Percentiles rank a stretch among this genome's conserved stretches.
These are phyloP conservation scores for Aspergillus indologenus DNA, from an alignment of 495 filamentous ascomycete species.

Conservation along the genomic window DNA sequence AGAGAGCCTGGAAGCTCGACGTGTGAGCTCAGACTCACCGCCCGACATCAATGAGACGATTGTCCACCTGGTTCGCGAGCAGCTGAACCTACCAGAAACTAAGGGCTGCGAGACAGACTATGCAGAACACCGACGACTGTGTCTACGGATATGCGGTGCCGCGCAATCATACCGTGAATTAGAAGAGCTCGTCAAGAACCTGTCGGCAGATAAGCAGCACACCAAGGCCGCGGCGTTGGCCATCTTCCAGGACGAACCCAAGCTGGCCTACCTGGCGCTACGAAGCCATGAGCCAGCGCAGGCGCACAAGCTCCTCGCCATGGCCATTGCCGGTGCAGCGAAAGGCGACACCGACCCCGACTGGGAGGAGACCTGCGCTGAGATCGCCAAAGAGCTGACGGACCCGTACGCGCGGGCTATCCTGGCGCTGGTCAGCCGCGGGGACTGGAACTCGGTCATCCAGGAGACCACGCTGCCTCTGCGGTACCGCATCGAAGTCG, in stretches of 20 bases:
- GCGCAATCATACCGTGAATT: slow-evolving; percentile 59
- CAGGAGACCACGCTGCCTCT: slow-evolving; percentile 80
- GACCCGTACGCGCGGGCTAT: slow-evolving; percentile 91
- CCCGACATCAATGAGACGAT: slow-evolving; percentile 49
- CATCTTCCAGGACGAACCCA: slow-evolving; percentile 67
- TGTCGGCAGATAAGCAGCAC: slow-evolving; percentile 59
- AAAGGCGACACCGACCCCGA: slow-evolving; percentile 54
- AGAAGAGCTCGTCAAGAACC: slow-evolving; percentile 56
- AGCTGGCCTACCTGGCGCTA: slow-evolving; percentile 48
- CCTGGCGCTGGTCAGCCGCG: slow-evolving; percentile 85
- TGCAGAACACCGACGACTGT: slow-evolving; percentile 73
- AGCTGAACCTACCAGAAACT: slow-evolving; percentile 45
- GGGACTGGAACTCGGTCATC: slow-evolving; percentile 80
- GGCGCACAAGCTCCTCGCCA: slow-evolving; percentile 50
- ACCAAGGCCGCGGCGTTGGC: slow-evolving; percentile 81
- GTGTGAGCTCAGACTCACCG: slow-evolving; percentile 25
- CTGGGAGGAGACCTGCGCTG: slow-evolving; percentile 54
- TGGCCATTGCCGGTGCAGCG: slow-evolving; percentile 52
- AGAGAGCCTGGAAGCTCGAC: slow-evolving; percentile 31
- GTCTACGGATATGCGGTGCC: slow-evolving; percentile 75
- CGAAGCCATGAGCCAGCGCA: slow-evolving; percentile 42
- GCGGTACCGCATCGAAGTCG: slow-evolving; percentile 79
- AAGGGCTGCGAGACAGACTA: slow-evolving; percentile 57
- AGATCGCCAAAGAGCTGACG: slow-evolving; percentile 61
- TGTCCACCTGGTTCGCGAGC: slow-evolving; percentile 43